These are phyloP conservation scores for Plenodomus biglobosus DNA, from an alignment of 2,329 filamentous ascomycete species.

Conservation along the genomic window DNA sequence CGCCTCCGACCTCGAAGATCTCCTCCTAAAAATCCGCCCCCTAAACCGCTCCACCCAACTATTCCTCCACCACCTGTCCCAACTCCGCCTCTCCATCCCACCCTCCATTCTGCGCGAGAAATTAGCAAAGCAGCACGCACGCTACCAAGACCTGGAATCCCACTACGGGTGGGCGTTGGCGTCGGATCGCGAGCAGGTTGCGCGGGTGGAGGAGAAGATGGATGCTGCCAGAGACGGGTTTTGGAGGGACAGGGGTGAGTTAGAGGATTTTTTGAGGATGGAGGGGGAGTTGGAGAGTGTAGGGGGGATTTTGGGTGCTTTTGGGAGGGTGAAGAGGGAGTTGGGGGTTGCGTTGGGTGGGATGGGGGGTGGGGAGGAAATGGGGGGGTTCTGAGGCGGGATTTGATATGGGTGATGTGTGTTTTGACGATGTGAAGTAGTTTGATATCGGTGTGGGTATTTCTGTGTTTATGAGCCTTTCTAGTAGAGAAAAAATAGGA, in stretches of 20 bases:
- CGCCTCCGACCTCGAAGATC: not conserved
- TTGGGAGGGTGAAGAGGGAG: not conserved
- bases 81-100: not conserved
- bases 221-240: not conserved
- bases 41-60: not conserved
- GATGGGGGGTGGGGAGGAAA: not conserved
- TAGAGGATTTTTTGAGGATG: not conserved
- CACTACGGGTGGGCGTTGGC: conserved; percentile 13
- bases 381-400: not conserved
- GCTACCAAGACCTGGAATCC: conserved; percentile 1
- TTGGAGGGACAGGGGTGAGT: not conserved
- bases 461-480: too few relatives aligned
- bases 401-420: too few relatives aligned
- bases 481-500: too few relatives aligned
- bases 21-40: not conserved
- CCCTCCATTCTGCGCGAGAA: too few relatives aligned
- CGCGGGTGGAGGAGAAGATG: not conserved
- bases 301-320: not conserved
- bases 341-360: not conserved
- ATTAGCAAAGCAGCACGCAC: not conserved
- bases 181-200: conserved; percentile 1
- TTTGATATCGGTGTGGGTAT: too few relatives aligned
- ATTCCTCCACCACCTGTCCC: too few relatives aligned
- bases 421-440: too few relatives aligned
- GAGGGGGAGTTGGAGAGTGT: not conserved